Percentiles rank a stretch among this genome's conserved stretches.
phyloP scores from a whole-genome alignment of 441 rosid species.

The Dalechampia spathulata region DNA sequence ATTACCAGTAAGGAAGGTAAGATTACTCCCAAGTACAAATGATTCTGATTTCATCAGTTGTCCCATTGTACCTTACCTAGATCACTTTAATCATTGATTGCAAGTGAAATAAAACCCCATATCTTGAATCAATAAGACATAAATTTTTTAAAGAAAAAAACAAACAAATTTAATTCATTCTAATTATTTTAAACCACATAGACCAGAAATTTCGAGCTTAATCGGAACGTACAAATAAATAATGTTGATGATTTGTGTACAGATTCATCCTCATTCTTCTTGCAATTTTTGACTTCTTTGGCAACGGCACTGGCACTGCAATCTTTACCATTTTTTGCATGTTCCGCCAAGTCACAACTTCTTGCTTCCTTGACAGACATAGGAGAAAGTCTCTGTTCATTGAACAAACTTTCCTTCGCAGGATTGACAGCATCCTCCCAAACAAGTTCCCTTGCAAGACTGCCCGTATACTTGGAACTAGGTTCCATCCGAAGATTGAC shows the following conservation, averaged over 20 bases:
- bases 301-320: neutral
- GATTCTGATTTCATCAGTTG: no score
- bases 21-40: no score
- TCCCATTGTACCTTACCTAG: no score
- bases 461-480: neutral
- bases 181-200: no score
- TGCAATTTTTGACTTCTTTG: conserved; percentile 9
- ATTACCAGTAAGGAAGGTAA: no score
- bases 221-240: neutral
- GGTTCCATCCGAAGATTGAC: neutral
- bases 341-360: neutral
- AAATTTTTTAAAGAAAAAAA: no score
- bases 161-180: no score
- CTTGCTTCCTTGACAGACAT: conserved; percentile 9
- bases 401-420: conserved; percentile 4
- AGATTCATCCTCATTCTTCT: conserved; percentile 4
- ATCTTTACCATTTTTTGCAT: neutral
- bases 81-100: no score
- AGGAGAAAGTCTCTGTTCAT: neutral
- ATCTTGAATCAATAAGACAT: no score
- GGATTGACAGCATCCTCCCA: neutral
- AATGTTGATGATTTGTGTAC: conserved; percentile 3
- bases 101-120: no score
- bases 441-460: neutral
- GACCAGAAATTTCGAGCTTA: no score